Percentiles rank a stretch among this genome's conserved stretches.
Evolutionary conservation across 106 monocot species (phyloP).

Genomic region (Amphibolis antarctica): DNA sequence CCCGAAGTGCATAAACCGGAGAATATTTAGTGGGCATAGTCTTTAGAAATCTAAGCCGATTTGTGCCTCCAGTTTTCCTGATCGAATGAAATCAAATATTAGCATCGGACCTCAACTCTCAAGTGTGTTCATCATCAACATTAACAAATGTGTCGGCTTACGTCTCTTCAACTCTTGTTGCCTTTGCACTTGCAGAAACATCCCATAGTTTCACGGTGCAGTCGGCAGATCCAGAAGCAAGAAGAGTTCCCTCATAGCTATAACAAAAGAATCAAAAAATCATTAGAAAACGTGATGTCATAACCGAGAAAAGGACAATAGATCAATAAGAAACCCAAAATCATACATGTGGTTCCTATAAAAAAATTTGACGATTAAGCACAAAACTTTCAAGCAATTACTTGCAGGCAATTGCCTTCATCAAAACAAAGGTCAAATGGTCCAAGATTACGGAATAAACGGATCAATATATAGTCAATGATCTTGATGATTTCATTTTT

Average conservation of each 20-base stretch:
- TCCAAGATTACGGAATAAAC: too few species aligned
- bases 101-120: background rate
- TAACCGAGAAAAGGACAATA: too few species aligned
- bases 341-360: too few species aligned
- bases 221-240: slow-evolving; percentile 95
- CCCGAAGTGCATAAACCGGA: slow-evolving; percentile 66
- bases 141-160: slow-evolving; percentile 12
- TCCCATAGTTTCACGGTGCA: slow-evolving; percentile 91
- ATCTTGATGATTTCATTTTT: too few species aligned
- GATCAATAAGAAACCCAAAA: too few species aligned
- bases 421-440: too few species aligned
- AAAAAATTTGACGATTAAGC: too few species aligned
- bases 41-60: slow-evolving; percentile 61
- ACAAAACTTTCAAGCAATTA: too few species aligned
- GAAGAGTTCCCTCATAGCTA: slow-evolving; percentile 82
- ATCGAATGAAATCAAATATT: background rate
- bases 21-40: slow-evolving; percentile 86
- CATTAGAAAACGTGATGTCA: too few species aligned
- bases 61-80: slow-evolving; percentile 55
- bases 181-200: slow-evolving; percentile 70
- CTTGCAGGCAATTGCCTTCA: too few species aligned
- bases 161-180: slow-evolving; percentile 59
- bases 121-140: background rate
- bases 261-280: background rate
- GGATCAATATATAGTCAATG: too few species aligned